These are phyloP conservation scores for Cardamine chenopodiifolia DNA, from an alignment of 345 rosid species.

Conservation along the genomic window DNA sequence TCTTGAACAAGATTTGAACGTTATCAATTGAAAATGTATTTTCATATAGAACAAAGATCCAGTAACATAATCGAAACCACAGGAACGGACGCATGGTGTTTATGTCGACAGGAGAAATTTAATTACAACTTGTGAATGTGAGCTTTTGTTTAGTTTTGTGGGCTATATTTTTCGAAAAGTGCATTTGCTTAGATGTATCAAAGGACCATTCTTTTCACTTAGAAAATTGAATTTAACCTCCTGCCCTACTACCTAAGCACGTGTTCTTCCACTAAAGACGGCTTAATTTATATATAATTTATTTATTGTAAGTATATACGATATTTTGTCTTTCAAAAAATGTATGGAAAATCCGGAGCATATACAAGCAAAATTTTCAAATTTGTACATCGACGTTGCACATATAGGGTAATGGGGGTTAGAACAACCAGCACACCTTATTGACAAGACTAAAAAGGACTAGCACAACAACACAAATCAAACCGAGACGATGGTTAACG, in stretches of 20 bases:
- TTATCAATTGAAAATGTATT: not conserved
- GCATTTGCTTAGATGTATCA: not conserved
- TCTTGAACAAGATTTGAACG: not conserved
- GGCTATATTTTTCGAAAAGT: not conserved
- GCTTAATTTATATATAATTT: not conserved
- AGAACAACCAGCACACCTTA: not conserved
- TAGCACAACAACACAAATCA: not conserved
- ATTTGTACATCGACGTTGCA: not conserved
- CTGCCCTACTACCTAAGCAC: slow-evolving; percentile 16
- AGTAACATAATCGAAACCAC: not conserved
- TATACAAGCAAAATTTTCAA: not conserved
- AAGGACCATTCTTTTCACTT: slow-evolving; percentile 3
- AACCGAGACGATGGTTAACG: not conserved
- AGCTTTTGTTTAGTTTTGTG: slow-evolving; percentile 17
- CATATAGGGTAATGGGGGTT: not conserved
- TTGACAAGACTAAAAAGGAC: not conserved
- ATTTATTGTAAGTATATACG: not conserved
- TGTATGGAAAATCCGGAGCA: not conserved
- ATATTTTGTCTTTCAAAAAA: not conserved
- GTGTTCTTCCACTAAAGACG: slow-evolving; percentile 14
- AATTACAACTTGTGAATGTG: not conserved
- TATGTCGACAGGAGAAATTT: not conserved
- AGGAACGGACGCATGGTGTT: not conserved
- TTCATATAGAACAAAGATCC: not conserved
- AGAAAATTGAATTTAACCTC: not conserved